Evolutionary conservation across 345 rosid species (phyloP), one percentile per base, ranked within the genome.

Genomic region (Pistacia vera): DNA sequence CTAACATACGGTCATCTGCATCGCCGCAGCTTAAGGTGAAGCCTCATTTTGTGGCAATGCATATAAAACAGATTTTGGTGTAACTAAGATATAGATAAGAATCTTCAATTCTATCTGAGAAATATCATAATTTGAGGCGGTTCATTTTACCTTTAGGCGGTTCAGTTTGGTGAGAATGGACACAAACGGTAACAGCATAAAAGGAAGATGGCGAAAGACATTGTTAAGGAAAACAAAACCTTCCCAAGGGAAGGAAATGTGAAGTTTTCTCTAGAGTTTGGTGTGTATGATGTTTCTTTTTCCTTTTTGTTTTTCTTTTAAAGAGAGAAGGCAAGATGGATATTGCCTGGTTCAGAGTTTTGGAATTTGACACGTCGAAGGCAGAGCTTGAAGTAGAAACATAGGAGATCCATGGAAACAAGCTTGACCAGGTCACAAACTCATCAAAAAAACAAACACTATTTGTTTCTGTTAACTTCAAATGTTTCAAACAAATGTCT

Each of bases 171-270:
- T 4, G 22, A 17, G 89, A 78, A 54, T 70, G 67, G 71, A 79
- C 80, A 55, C 77, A 65, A 59, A 88, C 73, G 87, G 81, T 81
- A 60, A 83, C 75, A 61, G 86, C 90, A 91, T 3, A 88, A 81
- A 86, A 95, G 86, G 86, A 90, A 77, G 89, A 92, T 80, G 88
- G 86, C 82, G 76, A 82, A 79, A 68, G 85, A 83, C 96, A 94
- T 90, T 76, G 72, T 75, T 75, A 70, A 35, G n/a, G n/a, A n/a
- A 55, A 3, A 72, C 61, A 38, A 69, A 17, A 20, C 5, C 72
- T 55, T 75, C 79, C 76, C 71, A 61, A 49, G 65, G 77, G 64
- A 66, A 44, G 52, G 71, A 67, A 73, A 65, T 57, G 66, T 11
- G 12, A 71, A 73, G 73, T 62, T 63, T 17, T 5, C 36, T 74